Evolutionary conservation across 2,329 filamentous ascomycete species (phyloP).

Genomic region (Endocalyx cinctus): DNA sequence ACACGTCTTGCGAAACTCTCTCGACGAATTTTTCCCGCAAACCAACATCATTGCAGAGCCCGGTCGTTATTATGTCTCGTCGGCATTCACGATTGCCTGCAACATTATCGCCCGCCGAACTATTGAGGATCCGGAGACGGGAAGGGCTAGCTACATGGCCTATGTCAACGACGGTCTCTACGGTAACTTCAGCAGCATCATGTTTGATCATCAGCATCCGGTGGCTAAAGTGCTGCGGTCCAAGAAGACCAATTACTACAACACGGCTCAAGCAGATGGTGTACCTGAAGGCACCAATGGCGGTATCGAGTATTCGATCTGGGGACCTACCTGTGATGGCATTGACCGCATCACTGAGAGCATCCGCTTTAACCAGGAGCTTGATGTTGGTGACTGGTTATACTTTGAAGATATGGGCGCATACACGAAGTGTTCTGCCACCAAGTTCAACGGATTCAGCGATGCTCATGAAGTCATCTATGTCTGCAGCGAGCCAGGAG

Average conservation of each 20-base stretch:
- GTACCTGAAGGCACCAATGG: constrained; percentile 36
- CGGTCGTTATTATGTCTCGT: constrained; percentile 91
- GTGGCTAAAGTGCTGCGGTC: constrained; percentile 73
- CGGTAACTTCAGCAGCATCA: constrained; percentile 98
- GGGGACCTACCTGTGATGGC: constrained; percentile 96
- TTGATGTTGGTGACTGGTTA: constrained; percentile 95
- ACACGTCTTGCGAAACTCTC: constrained; percentile 67
- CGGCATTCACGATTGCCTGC: constrained; percentile 90
- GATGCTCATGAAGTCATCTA: constrained; percentile 92
- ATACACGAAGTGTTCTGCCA: constrained; percentile 97
- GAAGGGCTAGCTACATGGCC: constrained; percentile 81
- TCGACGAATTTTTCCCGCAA: constrained; percentile 79
- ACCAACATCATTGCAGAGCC: constrained; percentile 92
- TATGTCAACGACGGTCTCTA: constrained; percentile 98
- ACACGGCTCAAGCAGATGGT: constrained; percentile 46
- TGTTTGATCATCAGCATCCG: constrained; percentile 96
- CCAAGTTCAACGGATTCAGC: constrained; percentile 94
- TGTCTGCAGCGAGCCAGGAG: constrained; percentile 88
- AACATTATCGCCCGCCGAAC: constrained; percentile 94
- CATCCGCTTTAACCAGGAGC: constrained; percentile 67
- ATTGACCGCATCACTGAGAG: constrained; percentile 90
- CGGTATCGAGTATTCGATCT: constrained; percentile 84
- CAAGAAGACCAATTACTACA: constrained; percentile 53
- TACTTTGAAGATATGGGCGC: constrained; percentile 99
- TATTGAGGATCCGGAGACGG: constrained; percentile 64